Evolutionary conservation across 176 grass and related monocot genomes (phyloP).

Genomic region (Aegilops speltoides): DNA sequence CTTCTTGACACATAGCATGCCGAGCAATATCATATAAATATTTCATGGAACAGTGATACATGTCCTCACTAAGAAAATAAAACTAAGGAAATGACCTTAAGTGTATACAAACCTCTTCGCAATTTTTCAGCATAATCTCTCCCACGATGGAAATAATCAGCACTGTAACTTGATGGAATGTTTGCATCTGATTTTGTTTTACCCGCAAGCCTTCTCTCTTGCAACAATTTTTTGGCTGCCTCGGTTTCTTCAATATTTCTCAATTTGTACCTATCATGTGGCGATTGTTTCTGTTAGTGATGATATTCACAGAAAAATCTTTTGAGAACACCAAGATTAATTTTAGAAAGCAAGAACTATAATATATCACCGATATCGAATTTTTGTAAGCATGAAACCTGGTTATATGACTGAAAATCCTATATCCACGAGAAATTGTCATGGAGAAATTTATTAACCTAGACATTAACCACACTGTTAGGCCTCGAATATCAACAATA

Average conservation of each 20-base stretch:
- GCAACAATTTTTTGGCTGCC: constrained; percentile 88
- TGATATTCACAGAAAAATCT: neutral
- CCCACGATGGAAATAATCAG: constrained; percentile 89
- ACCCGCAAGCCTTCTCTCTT: constrained; percentile 81
- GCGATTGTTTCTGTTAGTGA: neutral
- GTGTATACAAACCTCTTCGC: constrained; percentile 69
- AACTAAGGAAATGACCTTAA: neutral
- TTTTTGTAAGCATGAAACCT: neutral
- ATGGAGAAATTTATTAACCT: neutral
- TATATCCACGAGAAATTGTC: neutral
- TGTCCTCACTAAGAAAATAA: neutral
- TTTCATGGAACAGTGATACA: neutral
- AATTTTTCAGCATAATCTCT: constrained; percentile 92
- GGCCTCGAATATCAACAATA: neutral
- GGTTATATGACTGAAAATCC: neutral
- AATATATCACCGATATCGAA: neutral
- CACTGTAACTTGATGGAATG: constrained; percentile 94
- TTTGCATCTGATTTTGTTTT: constrained; percentile 87
- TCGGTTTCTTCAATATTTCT: constrained; percentile 98
- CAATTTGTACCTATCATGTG: constrained; percentile 72
- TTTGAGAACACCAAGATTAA: neutral
- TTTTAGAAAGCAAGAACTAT: neutral
- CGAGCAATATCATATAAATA: constrained; percentile 4
- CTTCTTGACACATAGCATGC: neutral
- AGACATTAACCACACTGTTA: neutral